Evolutionary conservation across 1,139 yeast species (phyloP), one percentile per base, ranked within the genome.

Genomic region (Yamadazyma spencermartinsiae): DNA sequence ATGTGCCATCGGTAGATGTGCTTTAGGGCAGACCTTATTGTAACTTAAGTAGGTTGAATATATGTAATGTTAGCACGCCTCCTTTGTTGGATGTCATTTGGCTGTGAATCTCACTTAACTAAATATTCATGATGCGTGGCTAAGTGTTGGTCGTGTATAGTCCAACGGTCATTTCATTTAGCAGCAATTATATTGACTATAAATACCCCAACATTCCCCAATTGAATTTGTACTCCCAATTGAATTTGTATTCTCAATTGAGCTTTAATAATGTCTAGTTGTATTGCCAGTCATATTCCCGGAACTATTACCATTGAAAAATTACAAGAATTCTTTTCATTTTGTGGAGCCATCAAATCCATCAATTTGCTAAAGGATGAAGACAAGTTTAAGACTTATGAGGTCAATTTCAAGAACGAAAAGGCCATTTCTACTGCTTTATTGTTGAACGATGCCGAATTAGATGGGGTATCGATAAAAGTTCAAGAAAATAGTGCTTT

Each of bases 1-100:
- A 11, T 79, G 94, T 53, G 92, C 96, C 32, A 77, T 92, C 45
- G 94, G 94, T 39, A 80, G 95, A 63, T 89, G 97, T 69, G 96
- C 97, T 1, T 65, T 92, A 51, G 98, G 98, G 39, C 96, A 92
- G 61, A 86, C 96, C 3, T 67, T 90, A 44, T 66, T 90, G 52
- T 88, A 72, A 33, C 9, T 9, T 25, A 31, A 8, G 23, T 20
- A 20, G 23, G 23, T 20, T 23, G n/a, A 7, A 23, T 23, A 5
- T 23, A 23, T 23, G n/a, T 23, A 23, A 4, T 23, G 23, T 7
- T 7, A 7, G 7, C 10, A 20, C 10, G 9, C 10, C 7, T 20
- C 23, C 7, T 7, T 20, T 20, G 9, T 20, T 7, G 23, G 10
- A 7, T 10, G 7, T 20, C 10, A 10, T 20, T 7, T 7, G 23